Base-by-base conservation (phyloP, 2,329 filamentous ascomycete genomes). In the Anisogramma anomala region DNA sequence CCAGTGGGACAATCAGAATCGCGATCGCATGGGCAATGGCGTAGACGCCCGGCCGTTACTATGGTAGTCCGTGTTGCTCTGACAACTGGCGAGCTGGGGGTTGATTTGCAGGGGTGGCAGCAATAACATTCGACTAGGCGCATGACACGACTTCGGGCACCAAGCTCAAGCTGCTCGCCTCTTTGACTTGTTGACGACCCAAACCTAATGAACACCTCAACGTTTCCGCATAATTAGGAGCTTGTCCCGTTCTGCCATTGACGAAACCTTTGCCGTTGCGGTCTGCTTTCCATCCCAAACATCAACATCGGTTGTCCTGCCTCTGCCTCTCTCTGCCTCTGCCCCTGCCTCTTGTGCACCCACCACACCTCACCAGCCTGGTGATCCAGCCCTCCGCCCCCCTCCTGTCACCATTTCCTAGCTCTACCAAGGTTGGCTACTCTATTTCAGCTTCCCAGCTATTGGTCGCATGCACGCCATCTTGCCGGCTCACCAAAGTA, bases 11-110 rank as follows among this genome's bases (percentile, higher is more conserved):
- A 13, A 30, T 13, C 11, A 6, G 27, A 30, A 14, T 14, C 11
- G 27, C 7, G 27, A 13, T 23, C n/a, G n/a, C 25, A 30, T 14
- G 27, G 27, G 27, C 14, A 30, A 14, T 13, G 27, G n/a, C 15
- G 27, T 14, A 30, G 27, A 13, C 15, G 27, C 3, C 11, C 27
- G 8, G n/a, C 27, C 14, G 13, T n/a, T 7, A 11, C 11, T 28
- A n/a, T 7, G 13, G 11, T 14, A 30, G 13, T 6, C 11, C 3
- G 30, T n/a, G 35, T 37, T 37, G 35, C 35, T 19, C 28, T 13
- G 35, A 30, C 35, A 37, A 37, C 35, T 37, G 26, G 26, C 7
- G 3, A 26, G 40, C 41, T 19, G 15, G 41, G 41, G 26, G n/a
- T n/a, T n/a, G n/a, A n/a, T n/a, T n/a, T n/a, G n/a, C n/a, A n/a